Percentiles rank a stretch among this genome's conserved stretches.
Evolutionary conservation across 75 land plant species (phyloP).

Genomic region (Gnetum montanum): DNA sequence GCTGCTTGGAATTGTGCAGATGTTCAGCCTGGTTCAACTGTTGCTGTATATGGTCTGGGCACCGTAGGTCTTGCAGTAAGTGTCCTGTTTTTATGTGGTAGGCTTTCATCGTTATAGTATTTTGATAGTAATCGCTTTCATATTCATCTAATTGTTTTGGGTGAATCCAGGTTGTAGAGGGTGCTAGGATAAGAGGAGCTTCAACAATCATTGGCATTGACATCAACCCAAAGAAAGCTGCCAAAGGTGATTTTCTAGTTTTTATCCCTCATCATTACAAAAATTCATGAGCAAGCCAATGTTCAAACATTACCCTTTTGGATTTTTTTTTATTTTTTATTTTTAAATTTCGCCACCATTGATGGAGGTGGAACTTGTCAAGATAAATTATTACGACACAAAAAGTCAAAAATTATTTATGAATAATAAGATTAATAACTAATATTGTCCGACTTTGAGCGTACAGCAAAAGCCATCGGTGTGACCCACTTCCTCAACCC

Average conservation of each 20-base stretch:
- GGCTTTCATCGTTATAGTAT: background rate
- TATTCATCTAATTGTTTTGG: background rate
- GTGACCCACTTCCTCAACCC: slow-evolving; percentile 58
- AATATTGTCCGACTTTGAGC: background rate
- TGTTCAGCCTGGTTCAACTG: slow-evolving; percentile 52
- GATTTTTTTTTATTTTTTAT: too few species aligned
- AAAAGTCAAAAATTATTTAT: background rate
- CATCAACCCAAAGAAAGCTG: slow-evolving; percentile 28
- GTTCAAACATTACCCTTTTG: background rate
- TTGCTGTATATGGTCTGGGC: slow-evolving; percentile 83
- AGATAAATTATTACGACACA: background rate
- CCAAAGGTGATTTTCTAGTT: slow-evolving; percentile 14
- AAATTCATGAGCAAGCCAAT: background rate
- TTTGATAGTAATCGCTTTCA: background rate
- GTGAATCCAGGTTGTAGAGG: slow-evolving; percentile 46
- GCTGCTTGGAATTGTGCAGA: slow-evolving; percentile 81
- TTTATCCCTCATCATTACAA: background rate
- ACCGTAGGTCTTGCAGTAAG: slow-evolving; percentile 77
- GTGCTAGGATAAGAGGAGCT: slow-evolving; percentile 47
- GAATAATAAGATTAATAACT: background rate
- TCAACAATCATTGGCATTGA: slow-evolving; percentile 59
- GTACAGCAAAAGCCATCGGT: slow-evolving; percentile 34
- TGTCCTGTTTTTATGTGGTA: background rate
- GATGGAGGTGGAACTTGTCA: too few species aligned
- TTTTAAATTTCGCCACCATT: background rate